A percentile compares a stretch with the other conserved stretches of the same genome.
phyloP scores from a whole-genome alignment of 495 filamentous ascomycete species.

The Cercophora samala region DNA sequence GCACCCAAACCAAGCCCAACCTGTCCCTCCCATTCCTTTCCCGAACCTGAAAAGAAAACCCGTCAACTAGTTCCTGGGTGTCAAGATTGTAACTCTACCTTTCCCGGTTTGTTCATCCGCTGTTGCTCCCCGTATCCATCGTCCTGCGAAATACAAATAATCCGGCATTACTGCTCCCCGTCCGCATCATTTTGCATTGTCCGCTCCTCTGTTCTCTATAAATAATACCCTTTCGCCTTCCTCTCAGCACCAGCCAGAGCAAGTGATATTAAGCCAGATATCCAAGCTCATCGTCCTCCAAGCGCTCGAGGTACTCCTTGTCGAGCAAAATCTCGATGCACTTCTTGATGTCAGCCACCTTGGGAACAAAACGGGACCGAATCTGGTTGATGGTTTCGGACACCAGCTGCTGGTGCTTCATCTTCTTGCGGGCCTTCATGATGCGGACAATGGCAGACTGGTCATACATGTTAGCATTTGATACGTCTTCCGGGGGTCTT shows the following conservation, averaged over 20 bases:
- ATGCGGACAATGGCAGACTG: slow-evolving; percentile 98
- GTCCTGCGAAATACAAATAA: background rate
- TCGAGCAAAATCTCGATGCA: slow-evolving; percentile 98
- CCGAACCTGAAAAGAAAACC: background rate
- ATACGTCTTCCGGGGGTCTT: background rate
- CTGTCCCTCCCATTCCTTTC: background rate
- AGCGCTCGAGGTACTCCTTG: slow-evolving; percentile 96
- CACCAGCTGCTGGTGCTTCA: slow-evolving; percentile 93
- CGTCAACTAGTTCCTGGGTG: background rate
- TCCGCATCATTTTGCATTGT: background rate
- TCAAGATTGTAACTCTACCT: background rate
- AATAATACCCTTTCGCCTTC: background rate
- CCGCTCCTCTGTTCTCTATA: background rate
- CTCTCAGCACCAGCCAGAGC: too few species aligned
- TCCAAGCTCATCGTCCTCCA: slow-evolving; percentile 90
- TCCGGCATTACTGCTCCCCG: background rate
- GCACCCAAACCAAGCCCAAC: background rate
- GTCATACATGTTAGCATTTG: background rate
- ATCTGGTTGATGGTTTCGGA: slow-evolving; percentile 94
- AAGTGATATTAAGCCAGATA: slow-evolving; percentile 65
- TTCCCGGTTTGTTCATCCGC: background rate
- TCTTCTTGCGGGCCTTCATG: slow-evolving; percentile 98
- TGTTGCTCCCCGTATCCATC: background rate
- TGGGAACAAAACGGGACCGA: slow-evolving; percentile 87
- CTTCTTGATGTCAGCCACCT: slow-evolving; percentile 95